Conservation (phyloP, 495 filamentous ascomycete species). For the Immersiella caudata region DNA sequence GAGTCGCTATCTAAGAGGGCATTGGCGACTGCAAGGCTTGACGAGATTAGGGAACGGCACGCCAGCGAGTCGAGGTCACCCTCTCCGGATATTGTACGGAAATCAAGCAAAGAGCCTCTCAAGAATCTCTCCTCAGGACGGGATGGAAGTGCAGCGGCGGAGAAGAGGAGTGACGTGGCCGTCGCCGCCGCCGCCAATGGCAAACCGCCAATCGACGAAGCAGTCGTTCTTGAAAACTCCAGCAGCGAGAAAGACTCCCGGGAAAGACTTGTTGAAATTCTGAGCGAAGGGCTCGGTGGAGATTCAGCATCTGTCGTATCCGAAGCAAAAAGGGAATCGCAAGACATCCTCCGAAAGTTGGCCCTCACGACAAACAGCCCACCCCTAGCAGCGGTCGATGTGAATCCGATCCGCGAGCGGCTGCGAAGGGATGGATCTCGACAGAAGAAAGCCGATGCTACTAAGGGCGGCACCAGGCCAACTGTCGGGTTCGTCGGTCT, state of each 20-base stretch:
- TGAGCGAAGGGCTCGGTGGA: neutral
- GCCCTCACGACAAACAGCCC: constrained; percentile 65
- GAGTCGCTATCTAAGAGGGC: constrained; percentile 59
- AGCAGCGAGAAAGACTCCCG: neutral
- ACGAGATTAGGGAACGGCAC: constrained; percentile 58
- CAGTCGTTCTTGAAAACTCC: neutral
- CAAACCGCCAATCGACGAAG: constrained; percentile 2
- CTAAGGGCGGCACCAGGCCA: constrained; percentile 36
- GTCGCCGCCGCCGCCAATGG: neutral
- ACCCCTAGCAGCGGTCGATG: neutral
- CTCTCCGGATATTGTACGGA: constrained; percentile 37
- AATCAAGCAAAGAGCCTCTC: constrained; percentile 28
- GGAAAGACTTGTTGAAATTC: neutral
- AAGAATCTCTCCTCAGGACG: constrained; percentile 19
- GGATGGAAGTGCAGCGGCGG: neutral
- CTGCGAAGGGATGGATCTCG: constrained; percentile 14
- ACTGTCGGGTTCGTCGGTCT: constrained; percentile 48
- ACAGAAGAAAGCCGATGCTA: constrained; percentile 25
- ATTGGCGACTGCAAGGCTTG: constrained; percentile 60
- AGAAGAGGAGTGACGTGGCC: neutral
- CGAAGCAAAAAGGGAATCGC: constrained; percentile 57
- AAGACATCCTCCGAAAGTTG: constrained; percentile 65
- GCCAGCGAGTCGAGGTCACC: constrained; percentile 46
- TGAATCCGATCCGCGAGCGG: constrained; percentile 4
- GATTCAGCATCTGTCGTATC: neutral